A percentile compares a stretch with the other conserved stretches of the same genome.
phyloP scores from a whole-genome alignment of 768 basidiomycete species.

The Astraeus odoratus region DNA sequence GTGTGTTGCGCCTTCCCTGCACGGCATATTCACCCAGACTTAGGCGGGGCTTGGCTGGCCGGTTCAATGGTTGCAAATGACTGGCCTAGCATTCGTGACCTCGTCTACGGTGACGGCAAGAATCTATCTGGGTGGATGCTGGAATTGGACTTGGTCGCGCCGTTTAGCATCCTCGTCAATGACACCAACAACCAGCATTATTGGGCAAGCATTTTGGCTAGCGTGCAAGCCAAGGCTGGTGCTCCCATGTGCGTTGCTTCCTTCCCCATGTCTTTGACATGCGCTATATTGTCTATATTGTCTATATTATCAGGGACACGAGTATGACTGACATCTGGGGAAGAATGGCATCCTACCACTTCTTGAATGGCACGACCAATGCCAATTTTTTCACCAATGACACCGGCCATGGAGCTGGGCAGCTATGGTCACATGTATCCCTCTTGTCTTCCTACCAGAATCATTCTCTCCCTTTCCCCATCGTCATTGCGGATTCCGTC shows the following conservation, averaged over 20 bases:
- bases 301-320: constrained; percentile 40
- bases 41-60: constrained; percentile 64
- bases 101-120: constrained; percentile 52
- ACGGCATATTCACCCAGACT: not conserved
- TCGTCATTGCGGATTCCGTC: constrained; percentile 52
- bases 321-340: constrained; percentile 60
- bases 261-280: constrained; percentile 1
- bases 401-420: constrained; percentile 63
- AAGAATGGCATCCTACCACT: constrained; percentile 66
- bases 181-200: constrained; percentile 43
- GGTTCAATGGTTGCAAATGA: constrained; percentile 59
- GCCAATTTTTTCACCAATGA: constrained; percentile 54
- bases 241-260: constrained; percentile 40
- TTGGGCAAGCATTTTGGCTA: constrained; percentile 48
- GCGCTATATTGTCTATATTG: not conserved
- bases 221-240: constrained; percentile 49
- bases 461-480: constrained; percentile 55
- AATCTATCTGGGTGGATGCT: constrained; percentile 48
- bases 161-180: constrained; percentile 43
- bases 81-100: constrained; percentile 48
- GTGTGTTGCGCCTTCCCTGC: not conserved
- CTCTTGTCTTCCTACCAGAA: constrained; percentile 44
- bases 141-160: constrained; percentile 48
- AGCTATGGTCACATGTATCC: constrained; percentile 57
- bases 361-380: constrained; percentile 56